Evolutionary conservation across 352 stramenopile genomes (phyloP).

Genomic region (Thraustochytrium striatum): DNA sequence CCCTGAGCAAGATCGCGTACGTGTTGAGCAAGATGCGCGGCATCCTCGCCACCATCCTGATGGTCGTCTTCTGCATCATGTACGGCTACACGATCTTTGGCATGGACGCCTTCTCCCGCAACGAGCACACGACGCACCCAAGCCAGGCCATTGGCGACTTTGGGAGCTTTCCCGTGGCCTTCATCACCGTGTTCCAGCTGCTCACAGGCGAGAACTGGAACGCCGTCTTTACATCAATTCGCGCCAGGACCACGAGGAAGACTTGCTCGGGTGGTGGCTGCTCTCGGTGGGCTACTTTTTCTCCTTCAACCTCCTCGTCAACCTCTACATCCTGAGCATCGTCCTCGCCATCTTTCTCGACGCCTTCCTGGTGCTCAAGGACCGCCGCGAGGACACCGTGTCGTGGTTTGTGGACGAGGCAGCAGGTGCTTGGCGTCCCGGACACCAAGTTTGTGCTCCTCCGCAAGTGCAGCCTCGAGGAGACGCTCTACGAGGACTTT

Average conservation of each 20-base stretch:
- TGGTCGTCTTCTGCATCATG: not conserved
- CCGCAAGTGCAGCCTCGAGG: not conserved
- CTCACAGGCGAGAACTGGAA: constrained; percentile 92
- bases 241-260: too few relatives aligned
- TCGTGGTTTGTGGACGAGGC: not conserved
- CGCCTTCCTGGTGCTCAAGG: not conserved
- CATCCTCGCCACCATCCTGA: not conserved
- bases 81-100: not conserved
- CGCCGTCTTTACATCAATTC: constrained; percentile 85
- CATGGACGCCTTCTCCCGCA: not conserved
- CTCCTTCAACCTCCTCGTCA: constrained; percentile 73
- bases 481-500: not conserved
- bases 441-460: not conserved
- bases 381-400: not conserved
- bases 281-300: constrained; percentile 73
- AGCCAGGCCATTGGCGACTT: constrained; percentile 46
- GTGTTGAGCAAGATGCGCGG: not conserved
- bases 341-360: constrained; percentile 71
- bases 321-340: constrained; percentile 85
- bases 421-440: not conserved
- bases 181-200: constrained; percentile 83
- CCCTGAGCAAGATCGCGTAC: not conserved
- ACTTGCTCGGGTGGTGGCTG: constrained; percentile 54
- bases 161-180: constrained; percentile 48
- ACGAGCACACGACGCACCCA: not conserved